Percentiles rank a stretch among this genome's conserved stretches.
These are phyloP conservation scores for Gastrodia elata DNA, from an alignment of 106 monocot species.

Conservation along the genomic window DNA sequence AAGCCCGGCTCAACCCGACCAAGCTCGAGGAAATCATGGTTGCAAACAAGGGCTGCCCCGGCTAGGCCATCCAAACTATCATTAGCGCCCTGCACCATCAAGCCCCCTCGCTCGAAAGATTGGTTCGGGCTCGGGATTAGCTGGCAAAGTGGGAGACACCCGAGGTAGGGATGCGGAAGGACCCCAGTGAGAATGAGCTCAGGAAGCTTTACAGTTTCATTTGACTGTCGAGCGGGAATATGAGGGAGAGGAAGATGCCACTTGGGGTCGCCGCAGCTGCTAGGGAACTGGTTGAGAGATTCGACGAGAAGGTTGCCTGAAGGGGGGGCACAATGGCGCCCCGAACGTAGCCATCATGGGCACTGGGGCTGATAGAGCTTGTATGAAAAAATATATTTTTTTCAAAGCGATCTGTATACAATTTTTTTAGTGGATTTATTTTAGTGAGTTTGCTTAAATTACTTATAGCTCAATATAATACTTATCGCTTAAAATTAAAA, in stretches of 20 bases:
- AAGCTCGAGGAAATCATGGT: conserved; percentile 66
- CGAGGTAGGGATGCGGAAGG: conserved; percentile 20
- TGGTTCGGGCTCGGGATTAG: conserved; percentile 13
- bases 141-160: too few species aligned
- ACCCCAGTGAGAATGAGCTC: conserved; percentile 37
- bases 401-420: too few species aligned
- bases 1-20: conserved; percentile 25
- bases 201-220: conserved; percentile 65
- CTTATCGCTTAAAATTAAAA: too few species aligned
- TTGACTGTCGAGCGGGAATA: conserved; percentile 27
- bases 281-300: background rate
- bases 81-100: conserved; percentile 25
- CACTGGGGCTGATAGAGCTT: too few species aligned
- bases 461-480: too few species aligned
- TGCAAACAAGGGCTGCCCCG: conserved; percentile 32
- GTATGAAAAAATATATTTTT: too few species aligned
- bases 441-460: too few species aligned
- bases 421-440: too few species aligned
- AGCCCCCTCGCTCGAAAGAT: conserved; percentile 9
- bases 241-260: conserved; percentile 24
- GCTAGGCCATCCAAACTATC: conserved; percentile 39
- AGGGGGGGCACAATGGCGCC: too few species aligned
- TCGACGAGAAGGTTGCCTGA: too few species aligned
- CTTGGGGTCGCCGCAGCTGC: conserved; percentile 14
- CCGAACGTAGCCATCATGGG: too few species aligned